Base-by-base conservation (phyloP, 2,329 filamentous ascomycete genomes). In the Microsporum canis region DNA sequence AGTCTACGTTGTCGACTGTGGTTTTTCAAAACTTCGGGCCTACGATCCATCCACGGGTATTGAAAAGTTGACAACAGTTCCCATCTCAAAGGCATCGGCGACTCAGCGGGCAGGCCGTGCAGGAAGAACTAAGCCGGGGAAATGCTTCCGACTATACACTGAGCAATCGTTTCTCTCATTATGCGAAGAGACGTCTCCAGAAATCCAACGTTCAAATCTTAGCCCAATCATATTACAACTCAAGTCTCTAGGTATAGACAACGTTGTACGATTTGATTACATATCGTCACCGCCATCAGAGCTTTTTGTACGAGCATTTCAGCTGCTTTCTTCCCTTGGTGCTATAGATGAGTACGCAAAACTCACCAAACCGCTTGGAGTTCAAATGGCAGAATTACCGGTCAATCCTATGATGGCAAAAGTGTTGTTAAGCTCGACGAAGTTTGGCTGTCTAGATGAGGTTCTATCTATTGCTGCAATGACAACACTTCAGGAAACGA, bases 401-500 rank as follows among this genome's bases (percentile, higher is more conserved):
- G 84, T 97, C 5, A 90, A 96, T 67, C 94, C 94, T 0, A 96
- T 96, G 90, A 94, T 96, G 82, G 89, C 88, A 5, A 95, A 92
- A 75, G 89, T 88, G 0, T 79, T 96, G 3, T 83, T 97, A 6
- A 84, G 86, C 17, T 88, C 91, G 0, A 77, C 84, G 3, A 79
- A 81, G 0, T 95, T 96, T 73, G 81, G 80, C 41, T 96, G 91
- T 66, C 76, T 95, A 10, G 87, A 84, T 70, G 92, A 96, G 73
- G 88, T 97, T 59, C 80, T 97, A 31, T 90, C 87, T 1, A 95
- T 97, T 65, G 90, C 92, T 4, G 91, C 94, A 14, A 97, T 99
- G 92, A 88, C 89, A 38, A 94, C 87, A 64, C 78, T 95, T 0
- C 88, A 91, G 63, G 88, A 89, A 3, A 86, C 83, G 53, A 81